Conservation (phyloP, 2,329 filamentous ascomycete genomes). For the Verticillium longisporum region DNA sequence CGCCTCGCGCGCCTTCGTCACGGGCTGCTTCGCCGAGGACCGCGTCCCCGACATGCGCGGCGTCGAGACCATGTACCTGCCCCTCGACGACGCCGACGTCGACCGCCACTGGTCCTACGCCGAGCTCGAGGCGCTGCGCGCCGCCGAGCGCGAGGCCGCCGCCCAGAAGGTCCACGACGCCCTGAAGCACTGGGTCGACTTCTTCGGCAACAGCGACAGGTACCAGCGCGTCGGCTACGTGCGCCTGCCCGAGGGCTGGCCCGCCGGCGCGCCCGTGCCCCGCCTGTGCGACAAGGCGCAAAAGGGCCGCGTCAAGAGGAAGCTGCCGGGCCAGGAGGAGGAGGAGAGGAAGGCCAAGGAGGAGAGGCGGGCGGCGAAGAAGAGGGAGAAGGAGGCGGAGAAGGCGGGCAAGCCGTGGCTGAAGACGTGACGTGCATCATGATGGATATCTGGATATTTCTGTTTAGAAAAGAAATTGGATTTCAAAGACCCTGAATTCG, state of each 20-base stretch:
- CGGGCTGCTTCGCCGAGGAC: conserved; percentile 86
- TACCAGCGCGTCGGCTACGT: conserved; percentile 78
- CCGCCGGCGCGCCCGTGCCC: conserved; percentile 54
- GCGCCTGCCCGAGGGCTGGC: conserved; percentile 51
- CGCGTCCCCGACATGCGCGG: conserved; percentile 77
- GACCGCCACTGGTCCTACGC: conserved; percentile 51
- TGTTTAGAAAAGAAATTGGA: no score
- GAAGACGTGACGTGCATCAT: neutral
- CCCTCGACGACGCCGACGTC: conserved; percentile 53
- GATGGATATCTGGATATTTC: neutral
- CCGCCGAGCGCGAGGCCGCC: conserved; percentile 60
- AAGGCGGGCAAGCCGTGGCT: neutral
- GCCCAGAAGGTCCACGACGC: conserved; percentile 57
- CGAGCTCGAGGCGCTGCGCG: conserved; percentile 46
- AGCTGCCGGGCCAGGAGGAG: conserved; percentile 44
- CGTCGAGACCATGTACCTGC: conserved; percentile 78
- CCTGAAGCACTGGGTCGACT: conserved; percentile 73
- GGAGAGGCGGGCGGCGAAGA: conserved; percentile 1
- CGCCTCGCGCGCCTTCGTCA: conserved; percentile 82
- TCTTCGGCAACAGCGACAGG: conserved; percentile 74
- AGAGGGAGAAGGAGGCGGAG: neutral
- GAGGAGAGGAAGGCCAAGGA: conserved; percentile 3
- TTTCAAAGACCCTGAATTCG: no score
- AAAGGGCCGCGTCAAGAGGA: conserved; percentile 47
- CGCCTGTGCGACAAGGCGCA: conserved; percentile 66